These are phyloP conservation scores for Athelia psychrophila DNA, from an alignment of 1,284 basidiomycete genomes.

Conservation along the genomic window DNA sequence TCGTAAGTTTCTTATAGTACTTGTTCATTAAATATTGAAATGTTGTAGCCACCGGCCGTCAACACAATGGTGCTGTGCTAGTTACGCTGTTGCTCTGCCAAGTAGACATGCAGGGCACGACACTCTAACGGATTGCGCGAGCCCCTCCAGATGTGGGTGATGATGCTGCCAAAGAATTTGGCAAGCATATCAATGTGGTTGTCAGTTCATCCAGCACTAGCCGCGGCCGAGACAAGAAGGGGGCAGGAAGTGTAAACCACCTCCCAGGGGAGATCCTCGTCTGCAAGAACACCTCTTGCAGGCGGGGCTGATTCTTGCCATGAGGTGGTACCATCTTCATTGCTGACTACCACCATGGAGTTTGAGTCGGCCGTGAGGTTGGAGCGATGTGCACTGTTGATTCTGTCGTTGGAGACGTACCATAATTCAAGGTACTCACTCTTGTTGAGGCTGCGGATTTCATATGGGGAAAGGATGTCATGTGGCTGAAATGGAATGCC, in stretches of 20 bases:
- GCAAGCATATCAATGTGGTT: neutral
- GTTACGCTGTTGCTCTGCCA: neutral
- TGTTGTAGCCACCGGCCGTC: neutral
- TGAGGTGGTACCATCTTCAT: neutral
- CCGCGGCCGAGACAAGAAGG: neutral
- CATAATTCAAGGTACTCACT: neutral
- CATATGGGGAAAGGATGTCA: neutral
- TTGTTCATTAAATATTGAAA: neutral
- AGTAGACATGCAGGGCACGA: slow-evolving; percentile 1
- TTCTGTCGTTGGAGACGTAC: neutral
- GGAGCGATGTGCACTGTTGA: neutral
- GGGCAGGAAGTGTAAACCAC: neutral
- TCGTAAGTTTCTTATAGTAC: neutral
- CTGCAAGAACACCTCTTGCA: neutral
- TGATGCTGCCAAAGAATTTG: neutral
- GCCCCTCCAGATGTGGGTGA: neutral
- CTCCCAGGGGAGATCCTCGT: neutral
- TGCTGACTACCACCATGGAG: neutral
- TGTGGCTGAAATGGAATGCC: neutral
- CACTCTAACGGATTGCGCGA: neutral
- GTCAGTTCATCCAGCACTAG: neutral
- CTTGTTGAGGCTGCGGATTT: neutral
- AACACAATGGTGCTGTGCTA: slow-evolving; percentile 2
- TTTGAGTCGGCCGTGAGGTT: neutral
- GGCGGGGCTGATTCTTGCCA: neutral